These are phyloP conservation scores for Phytopythium sindhum DNA, from an alignment of 352 stramenopile species.

Conservation along the genomic window DNA sequence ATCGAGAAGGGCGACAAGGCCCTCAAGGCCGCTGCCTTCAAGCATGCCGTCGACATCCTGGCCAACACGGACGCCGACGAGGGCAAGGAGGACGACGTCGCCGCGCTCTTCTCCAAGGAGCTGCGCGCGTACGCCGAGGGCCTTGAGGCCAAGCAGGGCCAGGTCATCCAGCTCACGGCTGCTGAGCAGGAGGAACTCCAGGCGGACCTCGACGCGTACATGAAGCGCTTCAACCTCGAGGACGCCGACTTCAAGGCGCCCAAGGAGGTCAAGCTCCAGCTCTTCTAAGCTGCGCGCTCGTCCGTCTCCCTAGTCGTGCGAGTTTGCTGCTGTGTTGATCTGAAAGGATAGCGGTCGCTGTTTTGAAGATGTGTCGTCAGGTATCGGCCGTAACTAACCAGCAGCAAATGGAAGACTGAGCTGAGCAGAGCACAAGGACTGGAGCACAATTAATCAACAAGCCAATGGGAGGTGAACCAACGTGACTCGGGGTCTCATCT, in stretches of 20 bases:
- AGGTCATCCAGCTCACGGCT: conserved; percentile 67
- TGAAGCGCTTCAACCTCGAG: conserved; percentile 83
- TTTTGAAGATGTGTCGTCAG: background rate
- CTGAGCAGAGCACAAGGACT: conserved; percentile 1
- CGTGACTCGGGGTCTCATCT: conserved; percentile 1
- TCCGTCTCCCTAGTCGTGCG: conserved; percentile 1
- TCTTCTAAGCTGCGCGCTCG: conserved; percentile 60
- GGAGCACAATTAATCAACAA: conserved; percentile 9
- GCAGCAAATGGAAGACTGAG: conserved; percentile 1
- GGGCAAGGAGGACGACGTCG: conserved; percentile 82
- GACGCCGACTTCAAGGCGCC: conserved; percentile 75
- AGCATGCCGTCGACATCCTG: conserved; percentile 82
- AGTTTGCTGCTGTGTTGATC: background rate
- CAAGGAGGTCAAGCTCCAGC: conserved; percentile 82
- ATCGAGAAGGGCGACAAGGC: conserved; percentile 83
- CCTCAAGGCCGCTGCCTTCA: conserved; percentile 81
- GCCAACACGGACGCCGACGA: conserved; percentile 64
- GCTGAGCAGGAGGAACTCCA: conserved; percentile 82
- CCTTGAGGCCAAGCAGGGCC: conserved; percentile 76
- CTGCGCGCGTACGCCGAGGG: conserved; percentile 69
- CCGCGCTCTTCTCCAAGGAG: conserved; percentile 80
- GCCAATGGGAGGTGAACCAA: conserved; percentile 10
- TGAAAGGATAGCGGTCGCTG: background rate
- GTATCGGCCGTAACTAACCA: background rate
- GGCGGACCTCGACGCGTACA: conserved; percentile 82